These are phyloP conservation scores for Penicillium nucicola DNA, from an alignment of 495 filamentous ascomycete genomes.

Conservation along the genomic window DNA sequence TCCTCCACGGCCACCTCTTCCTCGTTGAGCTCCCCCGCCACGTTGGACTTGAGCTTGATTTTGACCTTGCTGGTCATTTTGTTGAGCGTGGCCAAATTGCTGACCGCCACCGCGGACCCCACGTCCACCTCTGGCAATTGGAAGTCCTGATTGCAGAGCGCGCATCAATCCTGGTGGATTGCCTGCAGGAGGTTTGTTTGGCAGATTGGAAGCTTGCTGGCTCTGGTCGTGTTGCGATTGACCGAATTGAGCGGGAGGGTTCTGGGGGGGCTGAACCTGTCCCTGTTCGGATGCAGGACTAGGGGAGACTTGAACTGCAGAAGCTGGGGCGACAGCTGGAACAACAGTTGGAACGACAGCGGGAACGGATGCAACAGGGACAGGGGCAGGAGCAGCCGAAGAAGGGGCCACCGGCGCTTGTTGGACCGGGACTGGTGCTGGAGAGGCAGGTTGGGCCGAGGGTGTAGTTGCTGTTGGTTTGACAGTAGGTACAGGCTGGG, in stretches of 20 bases:
- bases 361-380: background rate
- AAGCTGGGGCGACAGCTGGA: background rate
- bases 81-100: slow-evolving; percentile 31
- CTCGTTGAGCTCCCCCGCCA: slow-evolving; percentile 44
- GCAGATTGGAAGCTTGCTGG: slow-evolving; percentile 28
- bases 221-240: slow-evolving; percentile 27
- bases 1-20: slow-evolving; percentile 39
- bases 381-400: background rate
- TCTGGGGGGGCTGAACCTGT: slow-evolving; percentile 9
- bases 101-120: slow-evolving; percentile 30
- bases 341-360: background rate
- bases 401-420: background rate
- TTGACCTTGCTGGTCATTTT: slow-evolving; percentile 22
- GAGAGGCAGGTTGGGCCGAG: background rate
- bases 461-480: slow-evolving; percentile 25
- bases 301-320: slow-evolving; percentile 4
- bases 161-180: slow-evolving; percentile 34
- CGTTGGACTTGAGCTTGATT: slow-evolving; percentile 22
- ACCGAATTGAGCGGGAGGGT: slow-evolving; percentile 32
- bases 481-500: slow-evolving; percentile 52
- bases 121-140: slow-evolving; percentile 41
- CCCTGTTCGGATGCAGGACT: slow-evolving; percentile 10
- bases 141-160: slow-evolving; percentile 49
- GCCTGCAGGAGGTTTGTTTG: slow-evolving; percentile 37
- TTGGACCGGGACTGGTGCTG: slow-evolving; percentile 7